Evolutionary conservation across 2,329 filamentous ascomycete species (phyloP).

Genomic region (Zasmidium citrigriseum): DNA sequence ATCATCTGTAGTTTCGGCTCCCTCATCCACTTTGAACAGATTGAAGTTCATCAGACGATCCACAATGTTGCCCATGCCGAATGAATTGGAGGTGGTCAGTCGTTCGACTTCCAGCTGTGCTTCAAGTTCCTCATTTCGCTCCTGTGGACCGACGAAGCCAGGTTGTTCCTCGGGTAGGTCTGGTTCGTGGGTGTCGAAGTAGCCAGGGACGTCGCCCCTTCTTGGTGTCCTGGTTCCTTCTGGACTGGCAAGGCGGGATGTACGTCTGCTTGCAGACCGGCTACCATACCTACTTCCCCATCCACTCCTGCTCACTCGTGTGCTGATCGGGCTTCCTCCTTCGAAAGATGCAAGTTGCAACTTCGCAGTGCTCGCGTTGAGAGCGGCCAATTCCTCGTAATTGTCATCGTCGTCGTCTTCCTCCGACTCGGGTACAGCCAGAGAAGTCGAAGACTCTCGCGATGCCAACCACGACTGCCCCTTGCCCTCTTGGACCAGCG

Average conservation of each 20-base stretch:
- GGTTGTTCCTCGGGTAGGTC: constrained; percentile 37
- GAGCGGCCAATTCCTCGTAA: constrained; percentile 37
- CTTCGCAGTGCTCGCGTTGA: constrained; percentile 27
- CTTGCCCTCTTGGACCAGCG: constrained; percentile 60
- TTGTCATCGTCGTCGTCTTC: constrained; percentile 36
- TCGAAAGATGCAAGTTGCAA: constrained; percentile 18
- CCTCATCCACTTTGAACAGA: constrained; percentile 56
- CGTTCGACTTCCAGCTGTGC: constrained; percentile 52
- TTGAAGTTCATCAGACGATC: constrained; percentile 61
- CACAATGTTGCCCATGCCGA: constrained; percentile 58
- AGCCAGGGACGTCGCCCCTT: constrained; percentile 18
- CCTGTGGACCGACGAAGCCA: constrained; percentile 51
- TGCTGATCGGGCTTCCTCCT: constrained; percentile 17
- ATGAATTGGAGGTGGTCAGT: constrained; percentile 52
- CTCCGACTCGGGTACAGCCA: constrained; percentile 40
- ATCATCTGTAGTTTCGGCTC: constrained; percentile 42
- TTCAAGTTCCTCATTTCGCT: constrained; percentile 38
- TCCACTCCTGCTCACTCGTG: constrained; percentile 27
- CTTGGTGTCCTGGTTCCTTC: constrained; percentile 40
- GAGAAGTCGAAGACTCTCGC: constrained; percentile 47
- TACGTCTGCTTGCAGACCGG: constrained; percentile 40
- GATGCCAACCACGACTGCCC: constrained; percentile 64
- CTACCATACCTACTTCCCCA: constrained; percentile 39
- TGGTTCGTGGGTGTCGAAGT: constrained; percentile 32
- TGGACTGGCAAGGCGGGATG: constrained; percentile 42